A percentile compares a stretch with the other conserved stretches of the same genome.
Evolutionary conservation across 352 stramenopile species (phyloP).

Genomic region (Pythium coloratum): DNA sequence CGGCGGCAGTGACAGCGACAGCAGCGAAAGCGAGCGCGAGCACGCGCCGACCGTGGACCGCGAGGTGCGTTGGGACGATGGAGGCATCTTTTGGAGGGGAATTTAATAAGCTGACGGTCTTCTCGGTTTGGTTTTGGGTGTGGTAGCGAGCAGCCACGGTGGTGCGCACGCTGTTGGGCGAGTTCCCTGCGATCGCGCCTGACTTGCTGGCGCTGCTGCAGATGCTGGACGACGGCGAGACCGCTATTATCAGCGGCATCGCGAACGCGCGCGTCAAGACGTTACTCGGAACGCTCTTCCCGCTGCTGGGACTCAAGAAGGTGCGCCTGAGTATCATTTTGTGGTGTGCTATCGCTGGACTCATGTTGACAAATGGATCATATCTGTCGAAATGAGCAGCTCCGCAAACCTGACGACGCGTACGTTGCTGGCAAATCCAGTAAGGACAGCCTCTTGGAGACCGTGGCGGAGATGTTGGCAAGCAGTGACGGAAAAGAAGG

Average conservation of each 20-base stretch:
- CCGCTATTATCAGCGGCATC: slow-evolving; percentile 75
- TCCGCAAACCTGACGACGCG: slow-evolving; percentile 17
- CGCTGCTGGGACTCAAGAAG: slow-evolving; percentile 50
- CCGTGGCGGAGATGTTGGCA: slow-evolving; percentile 50
- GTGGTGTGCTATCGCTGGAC: too few relatives aligned
- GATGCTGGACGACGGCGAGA: slow-evolving; percentile 75
- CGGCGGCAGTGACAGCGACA: slow-evolving; percentile 2
- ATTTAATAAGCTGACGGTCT: too few relatives aligned
- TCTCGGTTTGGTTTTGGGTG: background rate
- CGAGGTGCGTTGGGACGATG: background rate
- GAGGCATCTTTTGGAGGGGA: too few relatives aligned
- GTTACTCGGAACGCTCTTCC: slow-evolving; percentile 70
- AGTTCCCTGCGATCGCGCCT: slow-evolving; percentile 62
- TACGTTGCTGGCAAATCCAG: slow-evolving; percentile 30
- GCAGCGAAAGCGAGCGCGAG: slow-evolving; percentile 8
- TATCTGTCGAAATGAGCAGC: slow-evolving; percentile 11
- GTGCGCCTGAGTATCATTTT: slow-evolving; percentile 4
- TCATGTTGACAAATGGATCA: too few relatives aligned
- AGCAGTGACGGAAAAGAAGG: slow-evolving; percentile 1
- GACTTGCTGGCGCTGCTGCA: slow-evolving; percentile 72
- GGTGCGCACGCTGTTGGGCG: slow-evolving; percentile 53
- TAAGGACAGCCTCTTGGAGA: slow-evolving; percentile 42
- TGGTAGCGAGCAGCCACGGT: slow-evolving; percentile 41
- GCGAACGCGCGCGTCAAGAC: slow-evolving; percentile 67
- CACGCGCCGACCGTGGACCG: slow-evolving; percentile 3